These are phyloP conservation scores for Zizania latifolia DNA, from an alignment of 176 grass and related monocot genomes.

Conservation along the genomic window DNA sequence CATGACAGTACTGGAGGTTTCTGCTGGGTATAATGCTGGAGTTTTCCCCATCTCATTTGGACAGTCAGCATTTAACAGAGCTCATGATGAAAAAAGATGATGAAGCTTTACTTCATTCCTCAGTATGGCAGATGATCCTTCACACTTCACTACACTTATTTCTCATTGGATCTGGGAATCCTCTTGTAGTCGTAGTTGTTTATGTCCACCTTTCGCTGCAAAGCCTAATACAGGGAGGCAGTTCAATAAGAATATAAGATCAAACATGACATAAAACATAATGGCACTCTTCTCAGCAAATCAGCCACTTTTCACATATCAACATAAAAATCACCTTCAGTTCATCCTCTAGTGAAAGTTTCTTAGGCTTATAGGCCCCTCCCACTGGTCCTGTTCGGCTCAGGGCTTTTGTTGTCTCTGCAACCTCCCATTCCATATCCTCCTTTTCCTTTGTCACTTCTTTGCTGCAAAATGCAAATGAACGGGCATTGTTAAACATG, in stretches of 20 bases:
- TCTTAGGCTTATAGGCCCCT: constrained; percentile 75
- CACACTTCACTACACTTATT: constrained; percentile 20
- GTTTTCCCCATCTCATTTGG: not conserved
- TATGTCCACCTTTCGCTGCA: constrained; percentile 87
- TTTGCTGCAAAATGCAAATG: constrained; percentile 51
- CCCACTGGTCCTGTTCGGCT: constrained; percentile 65
- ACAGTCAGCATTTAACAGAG: not conserved
- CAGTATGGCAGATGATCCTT: not conserved
- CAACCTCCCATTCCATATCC: constrained; percentile 90
- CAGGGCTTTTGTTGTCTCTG: constrained; percentile 74
- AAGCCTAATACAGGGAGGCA: constrained; percentile 35
- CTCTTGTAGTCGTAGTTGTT: constrained; percentile 79
- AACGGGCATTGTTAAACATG: not conserved
- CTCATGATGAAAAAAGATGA: not conserved
- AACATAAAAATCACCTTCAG: constrained; percentile 48
- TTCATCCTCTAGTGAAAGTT: constrained; percentile 81
- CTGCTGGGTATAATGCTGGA: not conserved
- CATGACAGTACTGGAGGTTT: not conserved
- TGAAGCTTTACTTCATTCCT: not conserved
- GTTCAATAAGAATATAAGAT: not conserved
- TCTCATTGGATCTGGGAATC: constrained; percentile 65
- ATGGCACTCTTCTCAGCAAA: not conserved
- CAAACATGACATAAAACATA: not conserved
- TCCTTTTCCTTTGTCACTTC: constrained; percentile 94
- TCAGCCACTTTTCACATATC: not conserved